Evolutionary conservation across 2,329 filamentous ascomycete species (phyloP).

Genomic region (Pseudodiploospora longispora): DNA sequence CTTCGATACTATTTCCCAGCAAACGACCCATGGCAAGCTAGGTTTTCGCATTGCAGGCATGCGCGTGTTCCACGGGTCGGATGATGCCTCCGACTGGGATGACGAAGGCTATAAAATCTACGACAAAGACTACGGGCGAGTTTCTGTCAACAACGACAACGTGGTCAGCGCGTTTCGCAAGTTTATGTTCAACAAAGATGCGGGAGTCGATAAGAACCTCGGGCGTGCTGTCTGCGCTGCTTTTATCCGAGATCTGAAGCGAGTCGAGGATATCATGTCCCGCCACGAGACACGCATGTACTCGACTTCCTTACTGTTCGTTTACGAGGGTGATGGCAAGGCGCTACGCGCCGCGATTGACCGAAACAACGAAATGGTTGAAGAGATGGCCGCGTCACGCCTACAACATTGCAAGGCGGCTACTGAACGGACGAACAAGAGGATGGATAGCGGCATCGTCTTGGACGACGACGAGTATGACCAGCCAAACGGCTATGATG

Average conservation of each 20-base stretch:
- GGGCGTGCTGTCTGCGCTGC: slow-evolving; percentile 46
- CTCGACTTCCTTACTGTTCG: slow-evolving; percentile 53
- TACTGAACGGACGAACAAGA: slow-evolving; percentile 29
- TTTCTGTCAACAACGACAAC: slow-evolving; percentile 44
- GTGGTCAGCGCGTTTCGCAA: slow-evolving; percentile 44
- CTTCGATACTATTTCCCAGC: slow-evolving; percentile 50
- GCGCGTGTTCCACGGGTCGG: slow-evolving; percentile 52
- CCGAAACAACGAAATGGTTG: slow-evolving; percentile 42
- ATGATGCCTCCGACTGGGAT: slow-evolving; percentile 42
- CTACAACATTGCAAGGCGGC: slow-evolving; percentile 16
- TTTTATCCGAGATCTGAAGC: slow-evolving; percentile 45
- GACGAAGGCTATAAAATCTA: slow-evolving; percentile 51
- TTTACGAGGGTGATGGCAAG: slow-evolving; percentile 55
- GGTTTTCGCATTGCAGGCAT: slow-evolving; percentile 60
- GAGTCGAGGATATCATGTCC: slow-evolving; percentile 45
- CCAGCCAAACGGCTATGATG: slow-evolving; percentile 41
- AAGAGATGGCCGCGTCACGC: slow-evolving; percentile 33
- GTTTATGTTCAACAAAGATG: slow-evolving; percentile 50
- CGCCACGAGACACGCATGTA: slow-evolving; percentile 56
- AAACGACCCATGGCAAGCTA: slow-evolving; percentile 52
- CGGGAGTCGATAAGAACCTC: slow-evolving; percentile 51
- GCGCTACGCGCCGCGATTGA: slow-evolving; percentile 45
- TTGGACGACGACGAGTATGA: slow-evolving; percentile 33
- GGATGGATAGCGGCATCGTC: slow-evolving; percentile 49
- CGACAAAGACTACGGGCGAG: slow-evolving; percentile 55